phyloP scores from a whole-genome alignment of 2,329 filamentous ascomycete species.

The Beauveria sp. region DNA sequence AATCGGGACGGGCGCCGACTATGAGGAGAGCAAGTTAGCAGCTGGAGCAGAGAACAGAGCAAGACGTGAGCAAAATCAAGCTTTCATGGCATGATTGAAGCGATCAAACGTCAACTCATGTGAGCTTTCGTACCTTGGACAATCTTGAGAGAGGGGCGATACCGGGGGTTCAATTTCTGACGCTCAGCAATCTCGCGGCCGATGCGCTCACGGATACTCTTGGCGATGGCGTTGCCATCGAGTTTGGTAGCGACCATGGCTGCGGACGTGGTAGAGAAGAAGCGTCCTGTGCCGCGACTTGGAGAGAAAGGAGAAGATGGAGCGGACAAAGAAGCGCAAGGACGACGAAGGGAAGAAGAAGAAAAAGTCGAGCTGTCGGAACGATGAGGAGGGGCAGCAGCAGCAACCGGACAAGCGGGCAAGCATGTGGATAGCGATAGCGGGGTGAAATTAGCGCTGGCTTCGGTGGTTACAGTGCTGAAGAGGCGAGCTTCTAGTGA shows the following conservation, averaged over 20 bases:
- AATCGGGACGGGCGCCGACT: conserved; percentile 93
- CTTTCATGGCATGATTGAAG: conserved; percentile 1
- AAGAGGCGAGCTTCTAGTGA: background rate
- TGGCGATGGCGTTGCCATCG: conserved; percentile 92
- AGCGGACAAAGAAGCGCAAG: background rate
- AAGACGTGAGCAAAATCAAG: background rate
- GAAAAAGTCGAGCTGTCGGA: conserved; percentile 4
- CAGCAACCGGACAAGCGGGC: background rate
- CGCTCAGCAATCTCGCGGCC: conserved; percentile 72
- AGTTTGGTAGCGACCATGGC: conserved; percentile 85
- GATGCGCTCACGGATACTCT: conserved; percentile 77
- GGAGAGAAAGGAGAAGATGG: background rate
- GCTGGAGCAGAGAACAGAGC: background rate
- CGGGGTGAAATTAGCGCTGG: background rate
- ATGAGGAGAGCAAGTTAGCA: conserved; percentile 18
- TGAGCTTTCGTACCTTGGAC: conserved; percentile 64
- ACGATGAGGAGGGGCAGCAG: background rate
- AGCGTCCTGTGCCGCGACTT: conserved; percentile 20
- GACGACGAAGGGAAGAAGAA: background rate
- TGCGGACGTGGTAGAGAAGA: conserved; percentile 44
- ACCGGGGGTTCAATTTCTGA: conserved; percentile 78
- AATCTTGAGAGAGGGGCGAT: conserved; percentile 85
- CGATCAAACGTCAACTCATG: background rate
- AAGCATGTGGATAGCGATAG: background rate
- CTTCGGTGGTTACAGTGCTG: background rate